phyloP scores from a whole-genome alignment of 352 stramenopile species.

The Pythium pectinolyticum region DNA sequence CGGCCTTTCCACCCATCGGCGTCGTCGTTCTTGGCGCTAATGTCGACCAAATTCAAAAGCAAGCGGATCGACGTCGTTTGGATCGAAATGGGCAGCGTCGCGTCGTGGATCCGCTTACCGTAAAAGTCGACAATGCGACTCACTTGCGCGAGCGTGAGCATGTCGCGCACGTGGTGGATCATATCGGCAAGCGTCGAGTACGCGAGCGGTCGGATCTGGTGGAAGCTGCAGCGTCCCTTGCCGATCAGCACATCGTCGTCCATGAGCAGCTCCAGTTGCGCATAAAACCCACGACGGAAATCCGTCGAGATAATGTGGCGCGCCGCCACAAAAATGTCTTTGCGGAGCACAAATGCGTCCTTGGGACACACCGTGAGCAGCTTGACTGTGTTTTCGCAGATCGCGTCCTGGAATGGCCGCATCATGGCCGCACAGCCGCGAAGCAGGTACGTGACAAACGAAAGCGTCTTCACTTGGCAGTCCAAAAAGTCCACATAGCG shows the following conservation, averaged over 20 bases:
- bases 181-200: slow-evolving; percentile 98
- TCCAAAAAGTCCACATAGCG: slow-evolving; percentile 91
- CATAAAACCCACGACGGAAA: slow-evolving; percentile 96
- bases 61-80: slow-evolving; percentile 96
- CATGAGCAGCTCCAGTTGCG: slow-evolving; percentile 94
- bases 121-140: slow-evolving; percentile 94
- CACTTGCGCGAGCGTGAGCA: slow-evolving; percentile 94
- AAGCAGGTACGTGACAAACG: slow-evolving; percentile 97
- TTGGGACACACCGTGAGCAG: slow-evolving; percentile 94
- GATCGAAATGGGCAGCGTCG: slow-evolving; percentile 93
- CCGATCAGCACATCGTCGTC: slow-evolving; percentile 95
- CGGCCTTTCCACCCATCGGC: slow-evolving; percentile 84
- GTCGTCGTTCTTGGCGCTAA: slow-evolving; percentile 95
- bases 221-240: slow-evolving; percentile 75
- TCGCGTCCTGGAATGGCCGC: slow-evolving; percentile 93
- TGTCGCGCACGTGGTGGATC: slow-evolving; percentile 95
- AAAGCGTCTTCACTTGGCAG: slow-evolving; percentile 97
- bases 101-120: slow-evolving; percentile 91
- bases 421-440: slow-evolving; percentile 91
- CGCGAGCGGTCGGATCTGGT: slow-evolving; percentile 92
- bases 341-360: slow-evolving; percentile 92
- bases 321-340: slow-evolving; percentile 96
- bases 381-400: slow-evolving; percentile 94
- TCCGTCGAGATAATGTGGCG: slow-evolving; percentile 97
- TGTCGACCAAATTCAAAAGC: slow-evolving; percentile 96